These are phyloP conservation scores for Exophiala phaeomuriformis DNA, from an alignment of 2,329 filamentous ascomycete species.

Conservation along the genomic window DNA sequence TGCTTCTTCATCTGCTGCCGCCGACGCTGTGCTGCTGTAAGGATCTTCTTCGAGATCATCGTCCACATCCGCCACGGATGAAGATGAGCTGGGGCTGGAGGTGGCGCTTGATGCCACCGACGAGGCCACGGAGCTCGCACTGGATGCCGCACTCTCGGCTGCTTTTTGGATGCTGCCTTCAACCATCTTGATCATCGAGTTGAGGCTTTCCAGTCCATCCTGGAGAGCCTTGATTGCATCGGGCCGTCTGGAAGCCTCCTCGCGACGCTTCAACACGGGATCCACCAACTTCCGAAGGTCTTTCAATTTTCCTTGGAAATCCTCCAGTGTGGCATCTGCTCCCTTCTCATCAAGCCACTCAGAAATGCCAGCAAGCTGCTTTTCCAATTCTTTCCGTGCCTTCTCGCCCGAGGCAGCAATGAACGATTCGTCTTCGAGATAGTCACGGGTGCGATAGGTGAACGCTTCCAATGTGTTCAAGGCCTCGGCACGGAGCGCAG, in stretches of 20 bases:
- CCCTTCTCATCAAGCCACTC: constrained; percentile 92
- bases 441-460: constrained; percentile 80
- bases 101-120: constrained; percentile 40
- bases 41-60: constrained; percentile 70
- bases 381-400: constrained; percentile 59
- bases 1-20: constrained; percentile 21
- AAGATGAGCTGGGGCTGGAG: constrained; percentile 41
- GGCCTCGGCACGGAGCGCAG: constrained; percentile 71
- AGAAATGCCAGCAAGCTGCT: constrained; percentile 60
- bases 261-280: constrained; percentile 67
- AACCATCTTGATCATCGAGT: constrained; percentile 62
- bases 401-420: constrained; percentile 61
- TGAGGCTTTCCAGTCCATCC: constrained; percentile 63
- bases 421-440: constrained; percentile 71
- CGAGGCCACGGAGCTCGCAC: constrained; percentile 45
- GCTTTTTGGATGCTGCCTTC: constrained; percentile 67
- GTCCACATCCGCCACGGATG: constrained; percentile 35
- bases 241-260: constrained; percentile 65
- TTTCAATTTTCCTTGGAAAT: constrained; percentile 69
- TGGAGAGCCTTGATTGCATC: constrained; percentile 60
- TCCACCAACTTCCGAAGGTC: constrained; percentile 68
- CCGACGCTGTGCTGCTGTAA: constrained; percentile 33
- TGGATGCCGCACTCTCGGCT: constrained; percentile 51
- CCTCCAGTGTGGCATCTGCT: constrained; percentile 63
- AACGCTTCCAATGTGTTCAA: constrained; percentile 89